Evolutionary conservation across 768 basidiomycete species (phyloP).

Genomic region (Russula earlei): DNA sequence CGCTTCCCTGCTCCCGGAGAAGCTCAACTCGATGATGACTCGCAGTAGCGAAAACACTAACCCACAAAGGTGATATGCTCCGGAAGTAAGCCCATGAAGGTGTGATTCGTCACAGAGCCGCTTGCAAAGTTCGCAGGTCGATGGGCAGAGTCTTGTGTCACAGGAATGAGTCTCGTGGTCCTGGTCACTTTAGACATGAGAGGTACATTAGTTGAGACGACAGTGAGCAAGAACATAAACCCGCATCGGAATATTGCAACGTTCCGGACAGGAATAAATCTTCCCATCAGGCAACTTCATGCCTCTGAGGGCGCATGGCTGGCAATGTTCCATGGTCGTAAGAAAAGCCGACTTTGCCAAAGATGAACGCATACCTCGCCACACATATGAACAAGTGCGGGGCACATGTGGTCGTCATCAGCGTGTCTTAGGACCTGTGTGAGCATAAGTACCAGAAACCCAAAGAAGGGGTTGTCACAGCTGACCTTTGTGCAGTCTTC

Average conservation of each 20-base stretch:
- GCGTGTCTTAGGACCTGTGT: slow-evolving; percentile 38
- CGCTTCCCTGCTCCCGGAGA: slow-evolving; percentile 32
- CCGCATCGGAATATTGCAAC: slow-evolving; percentile 7
- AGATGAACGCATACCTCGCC: slow-evolving; percentile 34
- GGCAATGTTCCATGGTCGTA: not conserved
- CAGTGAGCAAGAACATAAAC: not conserved
- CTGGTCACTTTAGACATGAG: slow-evolving; percentile 30
- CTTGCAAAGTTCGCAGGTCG: slow-evolving; percentile 45
- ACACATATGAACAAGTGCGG: slow-evolving; percentile 45
- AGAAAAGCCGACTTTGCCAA: not conserved
- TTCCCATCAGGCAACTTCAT: slow-evolving; percentile 1
- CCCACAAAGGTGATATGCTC: slow-evolving; percentile 48
- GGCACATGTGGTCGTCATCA: slow-evolving; percentile 44
- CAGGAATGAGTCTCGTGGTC: slow-evolving; percentile 41
- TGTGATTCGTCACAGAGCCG: slow-evolving; percentile 41
- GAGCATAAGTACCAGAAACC: not conserved
- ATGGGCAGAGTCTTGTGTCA: slow-evolving; percentile 42
- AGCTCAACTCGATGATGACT: not conserved
- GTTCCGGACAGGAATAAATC: slow-evolving; percentile 9
- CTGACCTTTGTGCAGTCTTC: slow-evolving; percentile 45
- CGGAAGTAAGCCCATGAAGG: slow-evolving; percentile 39
- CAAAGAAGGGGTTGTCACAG: no score
- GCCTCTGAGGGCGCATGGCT: slow-evolving; percentile 15
- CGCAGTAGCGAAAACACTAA: slow-evolving; percentile 22
- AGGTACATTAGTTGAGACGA: not conserved